Evolutionary conservation across 257 asterid genomes (phyloP).

Genomic region (Solanum clarkiae): DNA sequence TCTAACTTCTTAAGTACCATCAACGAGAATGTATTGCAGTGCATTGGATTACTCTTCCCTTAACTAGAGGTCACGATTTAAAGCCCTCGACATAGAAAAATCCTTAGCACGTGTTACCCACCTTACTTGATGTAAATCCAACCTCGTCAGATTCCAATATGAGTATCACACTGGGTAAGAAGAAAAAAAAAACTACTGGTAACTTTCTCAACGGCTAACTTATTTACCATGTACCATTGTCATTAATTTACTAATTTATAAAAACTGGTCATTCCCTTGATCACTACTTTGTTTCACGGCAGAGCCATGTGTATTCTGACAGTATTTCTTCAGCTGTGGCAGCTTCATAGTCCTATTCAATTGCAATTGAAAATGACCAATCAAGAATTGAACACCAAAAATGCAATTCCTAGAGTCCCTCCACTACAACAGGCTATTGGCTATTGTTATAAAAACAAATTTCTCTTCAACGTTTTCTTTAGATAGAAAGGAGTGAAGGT

Average conservation of each 20-base stretch:
- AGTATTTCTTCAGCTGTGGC: neutral
- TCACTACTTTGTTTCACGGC: neutral
- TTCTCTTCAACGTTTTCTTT: neutral
- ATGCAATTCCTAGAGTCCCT: neutral
- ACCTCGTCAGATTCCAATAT: neutral
- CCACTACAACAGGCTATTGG: neutral
- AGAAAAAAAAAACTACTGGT: too few relatives aligned
- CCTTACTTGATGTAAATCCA: neutral
- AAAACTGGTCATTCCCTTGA: too few relatives aligned
- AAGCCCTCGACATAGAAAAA: neutral
- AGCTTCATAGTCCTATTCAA: neutral
- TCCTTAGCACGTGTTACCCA: neutral
- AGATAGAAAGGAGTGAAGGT: too few relatives aligned
- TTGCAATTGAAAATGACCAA: neutral
- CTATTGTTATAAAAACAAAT: neutral
- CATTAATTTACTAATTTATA: neutral
- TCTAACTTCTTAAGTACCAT: neutral
- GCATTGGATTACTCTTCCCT: neutral
- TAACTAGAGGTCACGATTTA: too few relatives aligned
- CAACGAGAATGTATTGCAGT: neutral
- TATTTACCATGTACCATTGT: neutral
- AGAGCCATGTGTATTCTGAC: neutral
- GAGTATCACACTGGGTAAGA: neutral
- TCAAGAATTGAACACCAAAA: neutral
- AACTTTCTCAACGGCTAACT: neutral